A percentile compares a stretch with the other conserved stretches of the same genome.
phyloP scores from a whole-genome alignment of 495 filamentous ascomycete species.

The Aspergillus diversus region DNA sequence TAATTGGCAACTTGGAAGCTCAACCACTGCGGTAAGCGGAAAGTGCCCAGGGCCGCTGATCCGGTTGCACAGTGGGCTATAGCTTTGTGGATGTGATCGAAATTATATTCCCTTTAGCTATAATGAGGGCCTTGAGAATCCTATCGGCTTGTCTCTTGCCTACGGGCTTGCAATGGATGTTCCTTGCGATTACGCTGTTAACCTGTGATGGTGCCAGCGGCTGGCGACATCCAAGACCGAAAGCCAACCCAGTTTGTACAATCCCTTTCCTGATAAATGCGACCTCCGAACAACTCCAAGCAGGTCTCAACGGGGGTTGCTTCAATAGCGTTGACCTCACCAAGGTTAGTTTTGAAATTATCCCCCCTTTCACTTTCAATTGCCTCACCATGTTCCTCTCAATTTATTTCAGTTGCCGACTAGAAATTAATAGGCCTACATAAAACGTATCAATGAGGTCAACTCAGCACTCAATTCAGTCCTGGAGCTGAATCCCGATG shows the following conservation, averaged over 20 bases:
- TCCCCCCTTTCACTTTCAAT: neutral
- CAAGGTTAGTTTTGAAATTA: constrained; percentile 34
- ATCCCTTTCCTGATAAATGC: constrained; percentile 46
- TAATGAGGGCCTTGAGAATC: too few relatives aligned
- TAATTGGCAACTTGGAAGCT: too few relatives aligned
- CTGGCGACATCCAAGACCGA: neutral
- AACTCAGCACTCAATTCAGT: constrained; percentile 55
- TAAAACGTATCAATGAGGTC: constrained; percentile 55
- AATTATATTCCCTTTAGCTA: too few relatives aligned
- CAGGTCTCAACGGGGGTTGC: constrained; percentile 50
- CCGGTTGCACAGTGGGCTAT: too few relatives aligned
- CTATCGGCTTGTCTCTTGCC: too few relatives aligned
- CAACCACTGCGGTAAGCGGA: too few relatives aligned
- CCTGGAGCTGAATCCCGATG: constrained; percentile 62
- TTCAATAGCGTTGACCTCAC: constrained; percentile 65
- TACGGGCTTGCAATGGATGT: neutral
- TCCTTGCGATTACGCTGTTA: neutral
- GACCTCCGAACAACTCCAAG: constrained; percentile 53
- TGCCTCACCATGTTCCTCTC: neutral
- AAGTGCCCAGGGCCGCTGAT: too few relatives aligned
- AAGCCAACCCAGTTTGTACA: neutral
- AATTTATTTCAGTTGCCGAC: neutral
- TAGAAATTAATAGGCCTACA: constrained; percentile 45
- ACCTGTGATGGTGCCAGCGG: neutral
- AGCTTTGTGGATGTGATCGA: too few relatives aligned